Evolutionary conservation across 2,329 filamentous ascomycete genomes (phyloP), one percentile per base, ranked within the genome.

Genomic region (Emmonsia crescens): DNA sequence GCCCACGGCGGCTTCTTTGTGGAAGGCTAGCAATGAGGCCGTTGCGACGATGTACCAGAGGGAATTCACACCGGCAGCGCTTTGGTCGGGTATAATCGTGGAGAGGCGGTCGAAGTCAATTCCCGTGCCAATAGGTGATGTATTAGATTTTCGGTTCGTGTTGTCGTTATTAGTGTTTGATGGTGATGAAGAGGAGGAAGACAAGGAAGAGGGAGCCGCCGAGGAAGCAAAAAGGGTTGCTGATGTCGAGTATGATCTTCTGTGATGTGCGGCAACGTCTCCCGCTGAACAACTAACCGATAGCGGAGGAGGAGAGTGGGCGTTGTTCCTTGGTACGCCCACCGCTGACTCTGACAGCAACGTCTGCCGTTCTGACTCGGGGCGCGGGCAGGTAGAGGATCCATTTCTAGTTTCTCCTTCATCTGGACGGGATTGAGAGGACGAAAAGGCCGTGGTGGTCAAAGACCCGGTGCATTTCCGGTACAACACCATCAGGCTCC

Each of bases 41-140:
- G 69, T 67, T 1, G 66, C 65, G 31, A 69, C 61, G 21, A 71
- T 61, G 54, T 69, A 69, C 69, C 68, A 70, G 42, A 69, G 31
- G 8, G 69, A 64, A 1, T 61, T 64, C 0, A 57, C 52, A 3
- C 42, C 63, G 19, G 38, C 60, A 4, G 38, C 14, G 55, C 51
- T 60, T 5, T 52, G 48, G 48, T 31, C 38, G 4, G 58, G 58
- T 4, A 60, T 60, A 9, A 31, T 9, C 10, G 21, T n/a, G 48
- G 48, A n/a, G 36, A 60, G 21, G 48, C 46, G 46, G 29, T 21
- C 46, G 36, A 60, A 60, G 33, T 60, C 57, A n/a, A 58, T 58
- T 24, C 5, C 9, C 8, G 46, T 48, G 46, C 6, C n/a, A 48
- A 9, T 24, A 10, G 5, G 56, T n/a, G 38, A 27, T n/a, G 42